Conservation (phyloP, 257 asterid genomes). For the Henckelia pumila region DNA sequence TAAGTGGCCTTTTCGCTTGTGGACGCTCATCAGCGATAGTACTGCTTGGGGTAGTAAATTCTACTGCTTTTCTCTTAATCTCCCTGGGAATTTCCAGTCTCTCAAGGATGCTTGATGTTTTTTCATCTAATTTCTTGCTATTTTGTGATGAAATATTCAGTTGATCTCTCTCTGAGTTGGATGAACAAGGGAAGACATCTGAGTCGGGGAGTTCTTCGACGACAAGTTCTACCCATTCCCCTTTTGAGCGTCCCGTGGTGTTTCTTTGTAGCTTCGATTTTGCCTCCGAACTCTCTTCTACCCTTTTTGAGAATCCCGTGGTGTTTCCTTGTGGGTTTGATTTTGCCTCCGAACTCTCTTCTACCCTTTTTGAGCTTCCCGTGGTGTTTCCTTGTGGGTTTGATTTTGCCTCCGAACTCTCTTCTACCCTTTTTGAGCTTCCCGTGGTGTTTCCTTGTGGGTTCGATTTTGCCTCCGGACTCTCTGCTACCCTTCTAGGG, state of each 20-base stretch:
- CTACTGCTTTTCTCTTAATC: conserved; percentile 62
- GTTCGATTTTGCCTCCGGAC: no score
- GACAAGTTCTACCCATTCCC: conserved; percentile 80
- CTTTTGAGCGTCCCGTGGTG: conserved; percentile 38
- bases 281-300: conserved; percentile 39
- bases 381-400: conserved; percentile 28
- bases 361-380: conserved; percentile 52
- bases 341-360: conserved; percentile 35
- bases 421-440: conserved; percentile 43
- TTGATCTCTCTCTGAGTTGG: conserved; percentile 43
- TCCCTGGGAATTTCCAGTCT: conserved; percentile 80
- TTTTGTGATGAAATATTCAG: conserved; percentile 41
- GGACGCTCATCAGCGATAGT: conserved; percentile 36
- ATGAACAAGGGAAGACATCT: conserved; percentile 43
- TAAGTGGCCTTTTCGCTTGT: conserved; percentile 67
- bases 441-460: no score
- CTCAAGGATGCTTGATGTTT: conserved; percentile 84
- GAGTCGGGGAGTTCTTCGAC: conserved; percentile 52
- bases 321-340: no score
- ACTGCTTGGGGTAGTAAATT: conserved; percentile 50
- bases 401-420: conserved; percentile 31
- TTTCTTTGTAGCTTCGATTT: conserved; percentile 29
- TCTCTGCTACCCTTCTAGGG: conserved; percentile 47
- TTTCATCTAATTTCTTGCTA: conserved; percentile 63
- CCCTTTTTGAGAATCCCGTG: no score